Conservation (phyloP, 2,329 filamentous ascomycete species). For the Cryoendolithus antarcticus region DNA sequence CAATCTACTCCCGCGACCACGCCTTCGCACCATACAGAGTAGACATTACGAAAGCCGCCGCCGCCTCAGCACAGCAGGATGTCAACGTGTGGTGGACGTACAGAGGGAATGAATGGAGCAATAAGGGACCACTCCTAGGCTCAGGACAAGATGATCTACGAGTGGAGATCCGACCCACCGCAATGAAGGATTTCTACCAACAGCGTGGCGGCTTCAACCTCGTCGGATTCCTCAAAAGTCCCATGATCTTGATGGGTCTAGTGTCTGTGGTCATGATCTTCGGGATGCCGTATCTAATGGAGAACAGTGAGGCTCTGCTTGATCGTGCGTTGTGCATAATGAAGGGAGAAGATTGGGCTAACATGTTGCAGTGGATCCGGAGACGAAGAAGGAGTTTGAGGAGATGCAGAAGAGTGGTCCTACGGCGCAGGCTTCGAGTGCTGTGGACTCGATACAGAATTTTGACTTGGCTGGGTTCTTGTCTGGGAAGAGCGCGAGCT, state of each 20-base stretch:
- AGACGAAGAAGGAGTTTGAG: conserved; percentile 85
- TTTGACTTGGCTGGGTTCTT: conserved; percentile 60
- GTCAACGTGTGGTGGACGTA: conserved; percentile 72
- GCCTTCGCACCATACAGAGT: conserved; percentile 69
- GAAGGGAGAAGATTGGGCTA: conserved; percentile 4
- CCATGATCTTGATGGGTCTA: conserved; percentile 88
- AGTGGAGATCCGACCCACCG: conserved; percentile 51
- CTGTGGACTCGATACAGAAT: conserved; percentile 44
- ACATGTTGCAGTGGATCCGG: conserved; percentile 72
- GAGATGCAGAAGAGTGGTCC: conserved; percentile 70
- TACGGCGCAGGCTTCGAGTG: conserved; percentile 22
- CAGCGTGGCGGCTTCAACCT: conserved; percentile 54
- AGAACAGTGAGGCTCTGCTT: conserved; percentile 62
- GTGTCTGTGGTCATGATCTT: conserved; percentile 74
- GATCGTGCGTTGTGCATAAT: neutral
- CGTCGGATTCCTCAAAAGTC: conserved; percentile 76
- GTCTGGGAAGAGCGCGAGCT: conserved; percentile 38
- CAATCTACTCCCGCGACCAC: conserved; percentile 63
- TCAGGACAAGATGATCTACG: conserved; percentile 32
- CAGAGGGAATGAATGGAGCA: conserved; percentile 79
- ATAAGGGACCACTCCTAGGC: conserved; percentile 56
- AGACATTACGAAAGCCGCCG: conserved; percentile 45
- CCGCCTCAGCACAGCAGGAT: conserved; percentile 29
- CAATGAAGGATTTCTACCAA: conserved; percentile 61
- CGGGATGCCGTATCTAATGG: conserved; percentile 88